Base-by-base conservation (phyloP, 2,329 filamentous ascomycete species). In the Microsporum canis region DNA sequence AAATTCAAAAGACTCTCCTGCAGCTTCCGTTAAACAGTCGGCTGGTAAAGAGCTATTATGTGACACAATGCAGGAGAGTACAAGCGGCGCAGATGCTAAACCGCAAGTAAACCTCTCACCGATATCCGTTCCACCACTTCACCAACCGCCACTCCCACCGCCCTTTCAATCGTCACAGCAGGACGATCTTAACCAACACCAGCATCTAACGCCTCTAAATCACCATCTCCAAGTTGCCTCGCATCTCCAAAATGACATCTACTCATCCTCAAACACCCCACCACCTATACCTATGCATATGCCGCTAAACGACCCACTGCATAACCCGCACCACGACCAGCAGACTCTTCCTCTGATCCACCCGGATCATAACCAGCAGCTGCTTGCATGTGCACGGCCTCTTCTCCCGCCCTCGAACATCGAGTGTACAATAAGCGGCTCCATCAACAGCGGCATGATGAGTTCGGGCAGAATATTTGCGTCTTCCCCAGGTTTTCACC, bases 1-100 rank as follows among this genome's bases (percentile, higher is more conserved):
- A 41, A 63, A 63, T 51, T 58, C 66, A 29, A 65, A 64, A 41
- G 58, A 61, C 27, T 33, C 7, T 17, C 10, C 31, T 58, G 41
- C 55, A 51, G 38, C 23, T 27, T 33, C 38, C 41, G 58, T 62
- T n/a, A 65, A 61, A 60, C 57, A 59, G 33, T 58, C 31, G 12
- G 23, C 27, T 34, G 10, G 8, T 5, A 31, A 27, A 27, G 17
- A 53, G 31, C 12, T 53, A 23, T 1, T 23, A 56, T 58, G 34
- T 36, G 58, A 38, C 23, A n/a, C 33, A 51, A 58, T 17, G 51
- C 43, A 41, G 31, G 31, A 61, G 38, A 58, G n/a, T 31, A 29
- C 31, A 58, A 47, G 36, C 33, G 53, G 6, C 36, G 27, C 49
- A 53, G 49, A 53, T 7, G 27, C 49, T 27, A 53, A 39, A 31